phyloP scores from a whole-genome alignment of 2,329 filamentous ascomycete genomes.

The Trichophyton simii region DNA sequence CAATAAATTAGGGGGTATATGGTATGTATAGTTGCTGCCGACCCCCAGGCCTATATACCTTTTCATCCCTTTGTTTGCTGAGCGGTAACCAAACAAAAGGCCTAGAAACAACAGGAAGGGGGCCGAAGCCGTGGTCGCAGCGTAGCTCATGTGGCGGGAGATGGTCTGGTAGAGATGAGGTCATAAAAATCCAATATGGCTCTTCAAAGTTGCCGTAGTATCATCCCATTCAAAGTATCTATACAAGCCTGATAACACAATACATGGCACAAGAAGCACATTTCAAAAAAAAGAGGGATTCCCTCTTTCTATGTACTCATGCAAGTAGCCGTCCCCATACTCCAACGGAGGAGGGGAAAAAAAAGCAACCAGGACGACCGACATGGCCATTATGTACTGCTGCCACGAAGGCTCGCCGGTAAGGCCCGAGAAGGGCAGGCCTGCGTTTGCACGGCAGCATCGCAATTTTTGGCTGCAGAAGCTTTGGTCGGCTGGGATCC shows the following conservation, averaged over 20 bases:
- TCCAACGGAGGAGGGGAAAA: no score
- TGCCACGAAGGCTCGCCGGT: not conserved
- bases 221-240: not conserved
- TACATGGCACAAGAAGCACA: no score
- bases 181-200: not conserved
- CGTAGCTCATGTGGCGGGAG: not conserved
- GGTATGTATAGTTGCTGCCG: not conserved
- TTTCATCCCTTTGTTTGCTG: not conserved
- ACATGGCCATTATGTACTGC: not conserved
- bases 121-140: not conserved
- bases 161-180: not conserved
- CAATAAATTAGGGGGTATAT: not conserved
- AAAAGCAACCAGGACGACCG: not conserved
- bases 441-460: not conserved
- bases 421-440: not conserved
- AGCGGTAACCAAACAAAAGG: not conserved
- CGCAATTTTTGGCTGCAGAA: not conserved
- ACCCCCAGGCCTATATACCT: not conserved
- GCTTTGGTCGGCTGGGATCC: not conserved
- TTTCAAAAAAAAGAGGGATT: not conserved
- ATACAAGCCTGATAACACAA: no score
- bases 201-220: not conserved
- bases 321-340: no score
- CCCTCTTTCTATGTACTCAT: not conserved
- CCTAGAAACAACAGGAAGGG: not conserved